Base-by-base conservation (phyloP, 805 yeast genomes). In the Metschnikowia matae region DNA sequence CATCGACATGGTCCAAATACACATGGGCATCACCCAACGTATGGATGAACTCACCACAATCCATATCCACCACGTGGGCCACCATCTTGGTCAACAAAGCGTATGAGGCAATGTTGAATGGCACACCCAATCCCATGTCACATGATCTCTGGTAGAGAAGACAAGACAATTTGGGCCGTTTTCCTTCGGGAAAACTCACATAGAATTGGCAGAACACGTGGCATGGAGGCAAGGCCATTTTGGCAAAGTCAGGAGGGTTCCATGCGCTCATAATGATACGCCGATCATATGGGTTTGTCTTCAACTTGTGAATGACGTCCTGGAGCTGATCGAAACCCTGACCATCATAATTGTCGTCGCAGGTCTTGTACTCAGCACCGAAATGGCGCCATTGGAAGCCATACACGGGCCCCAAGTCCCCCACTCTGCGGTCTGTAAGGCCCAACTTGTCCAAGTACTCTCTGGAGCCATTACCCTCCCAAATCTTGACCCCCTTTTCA, bases 371-470 rank as follows among this genome's bases (percentile, higher is more conserved):
- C 57, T 87, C 83, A 4, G 99, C 99, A 40, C 99, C 99, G 67
- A 94, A 94, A 69, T 94, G 99, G 62, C 99, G 83, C 99, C 99
- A 94, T 69, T 94, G 99, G 71, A 94, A 94, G 0, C 99, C 99
- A 66, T 94, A 94, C 2, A 94, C 97, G 1, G 99, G 99, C 1
- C 99, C 99, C 59, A 94, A 69, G 69, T 94, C 99, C 49, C 98
- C 98, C 60, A 83, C 97, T 52, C 90, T 75, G 64, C 96, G 83
- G 52, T 87, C 75, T 0, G 78, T 77, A 42, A 94, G 77, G 0
- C 98, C 99, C 35, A 90, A 70, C 3, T 81, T 78, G 65, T 94
- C 97, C 48, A 94, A 73, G 65, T 82, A 94, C 67, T 89, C 96
- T 53, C 97, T 77, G 35, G 96, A 87, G 10, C 98, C 99, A 66